Percentiles rank a stretch among this genome's conserved stretches.
Evolutionary conservation across 768 basidiomycete genomes (phyloP).

Genomic region (Calocera viscosa): DNA sequence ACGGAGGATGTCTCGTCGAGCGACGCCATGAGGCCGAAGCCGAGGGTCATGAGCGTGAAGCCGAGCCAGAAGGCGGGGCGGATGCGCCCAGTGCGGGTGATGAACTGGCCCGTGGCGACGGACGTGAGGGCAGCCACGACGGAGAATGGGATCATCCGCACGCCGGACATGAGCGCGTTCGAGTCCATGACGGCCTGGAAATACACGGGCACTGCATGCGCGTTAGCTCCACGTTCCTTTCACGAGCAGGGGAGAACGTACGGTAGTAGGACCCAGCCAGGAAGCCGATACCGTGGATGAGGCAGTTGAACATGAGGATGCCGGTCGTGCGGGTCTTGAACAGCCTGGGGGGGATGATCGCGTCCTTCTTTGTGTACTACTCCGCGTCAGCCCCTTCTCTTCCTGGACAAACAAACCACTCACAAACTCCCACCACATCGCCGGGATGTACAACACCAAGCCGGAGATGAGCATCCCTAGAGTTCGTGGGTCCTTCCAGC

Average conservation of each 20-base stretch:
- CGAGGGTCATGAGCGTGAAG: conserved; percentile 4
- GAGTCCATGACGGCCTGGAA: conserved; percentile 15
- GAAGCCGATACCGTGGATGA: conserved; percentile 55
- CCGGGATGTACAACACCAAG: conserved; percentile 35
- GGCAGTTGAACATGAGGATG: conserved; percentile 42
- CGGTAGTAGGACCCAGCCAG: conserved; percentile 32
- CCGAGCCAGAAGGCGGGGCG: not conserved
- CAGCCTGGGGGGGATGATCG: conserved; percentile 60
- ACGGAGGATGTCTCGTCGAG: not conserved
- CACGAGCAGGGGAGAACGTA: not conserved
- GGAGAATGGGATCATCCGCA: conserved; percentile 14
- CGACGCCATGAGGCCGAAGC: conserved; percentile 1
- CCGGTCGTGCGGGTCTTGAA: conserved; percentile 69
- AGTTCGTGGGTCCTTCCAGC: conserved; percentile 31
- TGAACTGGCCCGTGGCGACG: conserved; percentile 1
- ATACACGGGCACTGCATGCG: conserved; percentile 11
- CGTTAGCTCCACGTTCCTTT: not conserved
- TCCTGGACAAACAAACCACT: not conserved
- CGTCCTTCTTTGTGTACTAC: conserved; percentile 42
- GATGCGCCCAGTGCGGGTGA: not conserved
- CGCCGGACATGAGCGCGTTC: conserved; percentile 11
- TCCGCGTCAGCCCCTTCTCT: not conserved
- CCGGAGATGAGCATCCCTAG: conserved; percentile 55
- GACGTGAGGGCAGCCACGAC: conserved; percentile 8
- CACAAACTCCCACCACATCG: not conserved